Percentiles rank a stretch among this genome's conserved stretches.
Evolutionary conservation across 2,329 filamentous ascomycete genomes (phyloP).

Genomic region (Cladosporium colombiae): DNA sequence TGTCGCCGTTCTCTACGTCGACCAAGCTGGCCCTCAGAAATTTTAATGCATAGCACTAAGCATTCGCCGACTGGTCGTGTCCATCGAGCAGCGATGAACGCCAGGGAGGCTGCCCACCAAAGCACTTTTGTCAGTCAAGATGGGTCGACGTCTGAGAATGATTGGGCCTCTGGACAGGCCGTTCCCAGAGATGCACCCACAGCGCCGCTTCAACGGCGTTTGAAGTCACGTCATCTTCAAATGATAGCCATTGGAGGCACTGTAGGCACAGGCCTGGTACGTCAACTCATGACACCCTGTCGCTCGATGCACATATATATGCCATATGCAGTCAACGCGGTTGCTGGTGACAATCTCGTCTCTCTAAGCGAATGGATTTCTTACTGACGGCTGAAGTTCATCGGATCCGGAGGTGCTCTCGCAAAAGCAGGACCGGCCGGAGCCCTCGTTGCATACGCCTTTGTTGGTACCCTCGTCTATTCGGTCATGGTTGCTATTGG

Average conservation of each 20-base stretch:
- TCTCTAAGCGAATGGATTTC: neutral
- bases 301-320: slow-evolving; percentile 2
- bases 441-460: slow-evolving; percentile 46
- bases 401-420: slow-evolving; percentile 42
- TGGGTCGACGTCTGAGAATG: neutral
- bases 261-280: slow-evolving; percentile 15
- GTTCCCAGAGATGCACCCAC: slow-evolving; percentile 24
- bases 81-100: neutral
- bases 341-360: neutral
- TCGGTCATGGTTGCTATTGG: slow-evolving; percentile 52
- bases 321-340: neutral
- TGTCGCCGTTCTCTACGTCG: neutral
- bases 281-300: neutral
- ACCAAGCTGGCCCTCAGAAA: neutral
- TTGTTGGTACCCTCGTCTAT: slow-evolving; percentile 49
- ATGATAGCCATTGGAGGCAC: slow-evolving; percentile 41
- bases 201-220: slow-evolving; percentile 37
- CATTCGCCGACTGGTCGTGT: neutral
- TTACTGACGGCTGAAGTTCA: slow-evolving; percentile 27
- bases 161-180: neutral
- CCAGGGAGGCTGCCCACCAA: neutral
- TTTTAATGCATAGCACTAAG: neutral
- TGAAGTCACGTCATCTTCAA: slow-evolving; percentile 40
- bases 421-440: slow-evolving; percentile 44
- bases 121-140: neutral